Evolutionary conservation across 2,329 filamentous ascomycete genomes (phyloP).

Genomic region (Fusarium solani-melongenae): DNA sequence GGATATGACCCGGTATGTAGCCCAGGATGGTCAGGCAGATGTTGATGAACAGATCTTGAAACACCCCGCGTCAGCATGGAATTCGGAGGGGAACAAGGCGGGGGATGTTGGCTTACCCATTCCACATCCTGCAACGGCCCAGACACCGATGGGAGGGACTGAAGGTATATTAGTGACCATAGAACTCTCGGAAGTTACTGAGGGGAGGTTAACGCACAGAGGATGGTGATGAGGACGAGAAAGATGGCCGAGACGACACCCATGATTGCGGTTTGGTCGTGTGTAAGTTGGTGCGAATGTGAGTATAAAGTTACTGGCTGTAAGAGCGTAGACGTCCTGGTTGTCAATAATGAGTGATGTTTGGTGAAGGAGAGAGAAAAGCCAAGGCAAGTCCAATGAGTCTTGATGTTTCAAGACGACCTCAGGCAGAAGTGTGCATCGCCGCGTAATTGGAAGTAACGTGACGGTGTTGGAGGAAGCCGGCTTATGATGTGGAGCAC

Average conservation of each 20-base stretch:
- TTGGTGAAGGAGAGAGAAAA: neutral
- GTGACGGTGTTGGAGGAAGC: constrained; percentile 21
- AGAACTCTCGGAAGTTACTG: neutral
- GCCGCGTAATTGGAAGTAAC: constrained; percentile 29
- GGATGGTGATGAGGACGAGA: constrained; percentile 62
- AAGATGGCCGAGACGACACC: constrained; percentile 60
- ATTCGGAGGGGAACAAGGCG: neutral
- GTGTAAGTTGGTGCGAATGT: neutral
- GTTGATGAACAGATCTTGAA: constrained; percentile 71
- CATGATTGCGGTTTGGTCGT: constrained; percentile 53
- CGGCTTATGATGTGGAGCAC: constrained; percentile 26
- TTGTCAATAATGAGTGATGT: neutral
- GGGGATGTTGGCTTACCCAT: constrained; percentile 51
- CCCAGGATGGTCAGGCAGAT: constrained; percentile 74
- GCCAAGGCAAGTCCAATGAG: neutral
- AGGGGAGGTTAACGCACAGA: constrained; percentile 54
- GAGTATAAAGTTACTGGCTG: neutral
- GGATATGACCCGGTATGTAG: constrained; percentile 82
- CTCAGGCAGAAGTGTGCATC: constrained; percentile 4
- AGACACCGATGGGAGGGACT: constrained; percentile 76
- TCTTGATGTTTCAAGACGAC: neutral
- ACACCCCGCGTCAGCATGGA: constrained; percentile 1
- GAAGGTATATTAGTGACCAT: constrained; percentile 34
- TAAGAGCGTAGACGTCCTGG: neutral
- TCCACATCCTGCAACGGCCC: constrained; percentile 72